Evolutionary conservation across 1,139 yeast genomes (phyloP).

Genomic region (Meyerozyma carpophila): DNA sequence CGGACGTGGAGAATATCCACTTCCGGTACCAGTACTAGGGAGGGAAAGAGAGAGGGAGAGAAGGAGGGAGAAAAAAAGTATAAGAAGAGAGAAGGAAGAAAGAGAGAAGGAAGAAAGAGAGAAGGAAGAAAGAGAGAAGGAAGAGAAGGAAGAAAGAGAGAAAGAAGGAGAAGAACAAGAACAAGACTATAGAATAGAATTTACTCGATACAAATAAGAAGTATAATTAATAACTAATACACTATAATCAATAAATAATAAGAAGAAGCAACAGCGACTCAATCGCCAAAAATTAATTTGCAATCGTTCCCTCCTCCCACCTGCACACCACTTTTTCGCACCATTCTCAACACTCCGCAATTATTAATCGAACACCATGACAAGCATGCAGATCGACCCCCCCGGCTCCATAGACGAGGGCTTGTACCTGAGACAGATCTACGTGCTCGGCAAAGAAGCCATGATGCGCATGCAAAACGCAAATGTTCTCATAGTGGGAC

Average conservation of each 20-base stretch:
- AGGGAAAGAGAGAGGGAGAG: background rate
- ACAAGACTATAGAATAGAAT: too few relatives aligned
- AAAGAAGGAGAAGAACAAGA: too few relatives aligned
- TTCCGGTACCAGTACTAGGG: constrained; percentile 27
- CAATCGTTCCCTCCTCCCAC: too few relatives aligned
- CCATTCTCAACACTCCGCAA: background rate
- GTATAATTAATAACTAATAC: too few relatives aligned
- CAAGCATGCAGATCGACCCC: background rate
- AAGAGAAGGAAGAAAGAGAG: too few relatives aligned
- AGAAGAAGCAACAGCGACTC: too few relatives aligned
- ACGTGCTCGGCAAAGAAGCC: constrained; percentile 92
- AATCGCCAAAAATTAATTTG: too few relatives aligned
- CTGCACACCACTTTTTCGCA: too few relatives aligned
- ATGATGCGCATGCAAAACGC: constrained; percentile 96
- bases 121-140: too few relatives aligned
- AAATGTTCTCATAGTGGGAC: constrained; percentile 80
- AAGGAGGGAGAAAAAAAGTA: background rate
- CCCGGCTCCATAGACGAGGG: constrained; percentile 68
- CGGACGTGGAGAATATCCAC: constrained; percentile 30
- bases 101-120: too few relatives aligned
- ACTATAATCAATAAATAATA: too few relatives aligned
- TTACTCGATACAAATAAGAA: too few relatives aligned
- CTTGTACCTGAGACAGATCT: constrained; percentile 90
- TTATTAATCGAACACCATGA: background rate
- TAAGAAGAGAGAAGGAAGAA: background rate